phyloP scores from a whole-genome alignment of 2,329 filamentous ascomycete species.

The Neodidymelliopsis sp. region DNA sequence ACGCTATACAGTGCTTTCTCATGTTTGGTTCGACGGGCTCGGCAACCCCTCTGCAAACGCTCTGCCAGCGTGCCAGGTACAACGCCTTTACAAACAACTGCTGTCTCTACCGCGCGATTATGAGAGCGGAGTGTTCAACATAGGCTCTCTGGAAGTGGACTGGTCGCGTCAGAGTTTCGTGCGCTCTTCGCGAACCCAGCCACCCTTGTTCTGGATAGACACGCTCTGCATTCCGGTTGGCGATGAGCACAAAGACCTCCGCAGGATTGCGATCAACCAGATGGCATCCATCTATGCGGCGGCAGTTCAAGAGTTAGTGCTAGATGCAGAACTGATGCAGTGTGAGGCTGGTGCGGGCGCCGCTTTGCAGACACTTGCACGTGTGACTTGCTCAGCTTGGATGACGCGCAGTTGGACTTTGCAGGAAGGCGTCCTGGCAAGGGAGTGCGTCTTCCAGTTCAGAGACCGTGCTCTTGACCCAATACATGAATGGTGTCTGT shows the following conservation, averaged over 20 bases:
- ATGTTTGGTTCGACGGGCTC: constrained; percentile 22
- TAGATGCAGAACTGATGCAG: constrained; percentile 19
- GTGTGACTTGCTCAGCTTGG: constrained; percentile 18
- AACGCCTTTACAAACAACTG: constrained; percentile 3
- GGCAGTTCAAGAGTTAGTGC: constrained; percentile 15
- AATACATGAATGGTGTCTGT: constrained; percentile 7
- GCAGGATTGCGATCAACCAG: constrained; percentile 13
- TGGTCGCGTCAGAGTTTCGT: constrained; percentile 11
- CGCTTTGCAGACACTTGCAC: constrained; percentile 1
- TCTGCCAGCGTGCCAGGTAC: constrained; percentile 17
- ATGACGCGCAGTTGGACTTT: constrained; percentile 25
- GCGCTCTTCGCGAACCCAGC: not conserved
- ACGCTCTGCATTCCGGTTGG: constrained; percentile 26
- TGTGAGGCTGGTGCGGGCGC: not conserved
- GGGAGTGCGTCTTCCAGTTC: constrained; percentile 18
- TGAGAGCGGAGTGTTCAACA: constrained; percentile 3
- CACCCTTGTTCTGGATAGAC: constrained; percentile 26
- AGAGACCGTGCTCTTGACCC: constrained; percentile 6
- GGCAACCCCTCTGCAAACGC: constrained; percentile 19
- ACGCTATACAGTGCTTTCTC: constrained; percentile 20
- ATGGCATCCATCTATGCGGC: constrained; percentile 25
- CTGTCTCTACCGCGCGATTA: constrained; percentile 5
- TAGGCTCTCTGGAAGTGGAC: constrained; percentile 10
- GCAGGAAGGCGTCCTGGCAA: constrained; percentile 21
- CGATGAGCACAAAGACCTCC: not conserved